Base-by-base conservation (phyloP, 495 filamentous ascomycete genomes). In the Xylaria longipes region DNA sequence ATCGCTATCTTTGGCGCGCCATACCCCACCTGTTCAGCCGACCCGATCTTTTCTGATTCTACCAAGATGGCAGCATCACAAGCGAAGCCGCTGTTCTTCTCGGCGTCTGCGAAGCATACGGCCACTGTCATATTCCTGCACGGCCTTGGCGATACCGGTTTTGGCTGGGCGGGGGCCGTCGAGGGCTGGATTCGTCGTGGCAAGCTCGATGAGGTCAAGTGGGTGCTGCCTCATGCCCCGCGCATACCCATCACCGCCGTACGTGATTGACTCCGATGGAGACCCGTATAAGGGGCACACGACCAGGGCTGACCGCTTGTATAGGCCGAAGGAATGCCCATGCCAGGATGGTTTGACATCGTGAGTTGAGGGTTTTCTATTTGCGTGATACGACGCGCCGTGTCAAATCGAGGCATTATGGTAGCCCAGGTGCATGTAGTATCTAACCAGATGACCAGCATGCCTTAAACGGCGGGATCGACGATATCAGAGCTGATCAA, bases 321-420 rank as follows among this genome's bases (percentile, higher is more conserved):
- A 69, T 72, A 94, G 92, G 94, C 96, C 79, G 82, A 87, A 48
- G 94, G 94, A 41, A 92, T 93, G 91, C 78, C 79, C 12, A 95
- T 97, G 93, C 93, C 94, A 5, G 93, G 92, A 25, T 97, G 95
- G 95, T 97, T 95, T 78, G 94, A 97, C 75, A 93, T 97, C 75
- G 87, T 91, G 81, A 90, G 91, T 81, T 76, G 80, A 33, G 15
- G 2, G 27, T n/a, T 33, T 12, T 77, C 79, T 76, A 78, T 71
- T 43, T 50, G 41, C 22, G 15, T 33, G 35, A 29, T 25, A 6
- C n/a, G 29, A 11, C 56, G 1, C 9, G 6, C 11, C 46, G 7
- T 58, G 56, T 15, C 61, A 64, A 45, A 25, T 31, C 25, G 14
- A 2, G 22, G 25, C 39, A 46, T n/a, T 20, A 17, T 5, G 7